Base-by-base conservation (phyloP, 495 filamentous ascomycete species). In the Aspergillus incahuasiensis region DNA sequence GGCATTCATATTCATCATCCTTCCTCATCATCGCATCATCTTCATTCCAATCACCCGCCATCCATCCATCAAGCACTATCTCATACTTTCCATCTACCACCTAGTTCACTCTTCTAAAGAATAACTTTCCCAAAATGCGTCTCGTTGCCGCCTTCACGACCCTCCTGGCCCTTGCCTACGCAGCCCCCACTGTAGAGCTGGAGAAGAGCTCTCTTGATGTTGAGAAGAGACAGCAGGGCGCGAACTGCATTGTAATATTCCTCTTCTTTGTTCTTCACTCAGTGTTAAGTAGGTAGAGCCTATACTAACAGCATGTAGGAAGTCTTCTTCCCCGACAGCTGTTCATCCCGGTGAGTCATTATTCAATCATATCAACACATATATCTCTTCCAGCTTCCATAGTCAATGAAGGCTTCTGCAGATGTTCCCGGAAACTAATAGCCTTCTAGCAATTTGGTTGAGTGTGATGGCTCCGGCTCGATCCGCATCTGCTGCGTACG, bases 161-260 rank as follows among this genome's bases (percentile, higher is more conserved):
- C 24, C 22, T 56, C 42, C 24, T 56, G 22, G 44, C 54, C 46
- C 15, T 56, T 12, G 54, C 54, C 54, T 43, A 43, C 18, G 54
- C 54, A 6, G 21, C 46, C 5, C 54, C 54, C 12, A 7, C 32
- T 2, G 9, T 35, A 11, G 32, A 35, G 8, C 32, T 35, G 6
- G 32, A 35, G 12, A 35, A 35, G 32, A 12, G 6, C 32, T 35
- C 54, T 45, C 46, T 56, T 12, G 54, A 56, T 45, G 38, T 56
- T 12, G 54, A 56, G 11, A 38, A 22, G 35, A 49, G 54, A 51
- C 54, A 56, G 46, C 54, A 56, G 47, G 54, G 54, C 12, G 45
- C 50, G 54, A 48, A 48, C 22, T 56, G 54, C 24, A 35, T 28
- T n/a, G 54, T 56, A 56, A n/a, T n/a, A n/a, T n/a, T n/a, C n/a